These are phyloP conservation scores for Mycena maculata DNA, from an alignment of 768 basidiomycete genomes.

Conservation along the genomic window DNA sequence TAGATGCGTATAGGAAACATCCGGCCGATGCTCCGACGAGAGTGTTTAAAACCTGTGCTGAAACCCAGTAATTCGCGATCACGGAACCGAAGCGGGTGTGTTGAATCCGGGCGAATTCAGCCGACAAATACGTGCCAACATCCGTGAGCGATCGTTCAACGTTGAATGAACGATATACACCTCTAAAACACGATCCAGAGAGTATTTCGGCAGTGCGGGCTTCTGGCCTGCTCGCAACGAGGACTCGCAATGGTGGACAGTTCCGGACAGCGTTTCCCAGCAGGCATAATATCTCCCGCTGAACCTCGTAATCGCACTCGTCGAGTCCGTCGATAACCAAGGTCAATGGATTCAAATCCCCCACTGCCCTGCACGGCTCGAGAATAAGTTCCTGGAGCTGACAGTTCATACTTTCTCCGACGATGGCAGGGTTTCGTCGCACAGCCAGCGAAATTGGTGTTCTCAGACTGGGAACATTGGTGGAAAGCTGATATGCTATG, in stretches of 20 bases:
- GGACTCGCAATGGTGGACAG: conserved; percentile 5
- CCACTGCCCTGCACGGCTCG: conserved; percentile 14
- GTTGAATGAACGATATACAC: conserved; percentile 10
- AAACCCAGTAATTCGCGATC: conserved; percentile 2
- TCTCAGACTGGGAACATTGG: conserved; percentile 22
- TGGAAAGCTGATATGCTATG: conserved; percentile 28
- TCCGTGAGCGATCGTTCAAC: conserved; percentile 23
- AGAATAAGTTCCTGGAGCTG: conserved; percentile 29
- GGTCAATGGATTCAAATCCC: not conserved
- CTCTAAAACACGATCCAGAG: conserved; percentile 1
- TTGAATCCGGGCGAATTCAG: conserved; percentile 9
- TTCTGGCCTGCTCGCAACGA: conserved; percentile 12
- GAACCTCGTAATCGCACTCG: conserved; percentile 3
- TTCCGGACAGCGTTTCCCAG: conserved; percentile 12
- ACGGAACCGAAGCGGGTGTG: not conserved
- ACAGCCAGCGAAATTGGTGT: conserved; percentile 21
- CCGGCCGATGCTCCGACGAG: conserved; percentile 21
- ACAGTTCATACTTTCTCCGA: conserved; percentile 9
- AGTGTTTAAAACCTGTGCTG: not conserved
- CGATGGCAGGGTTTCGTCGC: conserved; percentile 8
- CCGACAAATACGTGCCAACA: conserved; percentile 23
- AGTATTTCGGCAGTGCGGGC: not conserved
- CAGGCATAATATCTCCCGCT: conserved; percentile 23
- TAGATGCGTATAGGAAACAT: conserved; percentile 28
- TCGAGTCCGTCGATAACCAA: conserved; percentile 30